phyloP scores from a whole-genome alignment of 345 rosid genomes.

The Camelina neglecta region DNA sequence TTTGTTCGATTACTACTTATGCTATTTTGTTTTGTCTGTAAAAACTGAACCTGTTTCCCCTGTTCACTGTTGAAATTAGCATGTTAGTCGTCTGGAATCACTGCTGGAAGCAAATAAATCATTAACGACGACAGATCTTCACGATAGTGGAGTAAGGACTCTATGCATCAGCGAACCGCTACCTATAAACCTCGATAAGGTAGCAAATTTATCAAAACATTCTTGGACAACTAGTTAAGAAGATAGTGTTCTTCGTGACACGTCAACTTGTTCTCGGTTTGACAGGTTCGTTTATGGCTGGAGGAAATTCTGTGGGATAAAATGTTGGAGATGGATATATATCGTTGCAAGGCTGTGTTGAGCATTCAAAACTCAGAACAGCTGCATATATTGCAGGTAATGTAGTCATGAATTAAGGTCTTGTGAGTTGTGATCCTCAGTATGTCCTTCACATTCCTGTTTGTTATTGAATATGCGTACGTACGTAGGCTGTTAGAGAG shows the following conservation, averaged over 20 bases:
- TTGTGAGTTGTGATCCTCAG: slow-evolving; percentile 6
- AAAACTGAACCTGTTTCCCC: slow-evolving; percentile 37
- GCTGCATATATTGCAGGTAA: slow-evolving; percentile 91
- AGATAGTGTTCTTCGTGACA: slow-evolving; percentile 6
- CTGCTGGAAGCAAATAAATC: slow-evolving; percentile 69
- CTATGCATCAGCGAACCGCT: slow-evolving; percentile 66
- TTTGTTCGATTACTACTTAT: neutral
- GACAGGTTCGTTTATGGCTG: slow-evolving; percentile 77
- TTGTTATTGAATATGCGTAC: slow-evolving; percentile 21
- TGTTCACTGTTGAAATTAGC: slow-evolving; percentile 47
- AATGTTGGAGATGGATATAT: slow-evolving; percentile 73
- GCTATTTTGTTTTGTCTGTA: neutral
- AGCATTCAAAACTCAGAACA: slow-evolving; percentile 65
- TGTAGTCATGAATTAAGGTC: neutral
- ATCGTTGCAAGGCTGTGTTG: slow-evolving; percentile 93
- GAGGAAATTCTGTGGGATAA: slow-evolving; percentile 97
- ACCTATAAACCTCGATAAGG: slow-evolving; percentile 77
- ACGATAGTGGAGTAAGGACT: slow-evolving; percentile 78
- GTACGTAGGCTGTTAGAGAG: slow-evolving; percentile 84
- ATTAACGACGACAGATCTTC: slow-evolving; percentile 64
- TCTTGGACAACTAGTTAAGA: neutral
- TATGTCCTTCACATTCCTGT: slow-evolving; percentile 15
- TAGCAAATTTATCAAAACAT: slow-evolving; percentile 39
- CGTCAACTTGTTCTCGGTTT: slow-evolving; percentile 20
- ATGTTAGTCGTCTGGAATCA: slow-evolving; percentile 64